Evolutionary conservation across 305 asterid genomes (phyloP).

Genomic region (Fraxinus sp.): DNA sequence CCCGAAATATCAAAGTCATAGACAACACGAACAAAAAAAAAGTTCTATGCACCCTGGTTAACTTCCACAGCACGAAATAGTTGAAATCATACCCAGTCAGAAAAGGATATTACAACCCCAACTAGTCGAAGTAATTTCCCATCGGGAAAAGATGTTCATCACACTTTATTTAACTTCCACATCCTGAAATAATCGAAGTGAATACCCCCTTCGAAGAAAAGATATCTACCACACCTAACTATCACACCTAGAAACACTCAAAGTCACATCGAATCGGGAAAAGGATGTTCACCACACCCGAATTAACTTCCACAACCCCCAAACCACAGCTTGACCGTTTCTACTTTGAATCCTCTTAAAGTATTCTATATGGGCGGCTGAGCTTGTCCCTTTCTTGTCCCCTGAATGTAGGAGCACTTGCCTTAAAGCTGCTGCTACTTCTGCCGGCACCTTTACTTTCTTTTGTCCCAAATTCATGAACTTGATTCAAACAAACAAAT

Average conservation of each 20-base stretch:
- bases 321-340: constrained; percentile 39
- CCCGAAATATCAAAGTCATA: neutral
- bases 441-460: constrained; percentile 52
- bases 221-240: neutral
- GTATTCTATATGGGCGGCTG: constrained; percentile 52
- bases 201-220: neutral
- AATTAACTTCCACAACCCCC: constrained; percentile 13
- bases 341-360: constrained; percentile 13
- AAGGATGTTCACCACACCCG: neutral
- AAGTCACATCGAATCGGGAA: neutral
- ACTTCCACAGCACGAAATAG: neutral
- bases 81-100: neutral
- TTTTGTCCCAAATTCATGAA: constrained; percentile 44
- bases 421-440: constrained; percentile 43
- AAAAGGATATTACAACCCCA: neutral
- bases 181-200: neutral
- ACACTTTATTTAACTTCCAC: neutral
- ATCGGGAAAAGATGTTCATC: neutral
- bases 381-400: constrained; percentile 62
- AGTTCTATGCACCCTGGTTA: neutral
- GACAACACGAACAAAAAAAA: neutral
- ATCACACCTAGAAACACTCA: neutral
- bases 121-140: neutral
- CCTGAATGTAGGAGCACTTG: constrained; percentile 42
- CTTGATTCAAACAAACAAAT: constrained; percentile 3